Conservation (phyloP, 345 rosid species). For the Moringa oleifera region DNA sequence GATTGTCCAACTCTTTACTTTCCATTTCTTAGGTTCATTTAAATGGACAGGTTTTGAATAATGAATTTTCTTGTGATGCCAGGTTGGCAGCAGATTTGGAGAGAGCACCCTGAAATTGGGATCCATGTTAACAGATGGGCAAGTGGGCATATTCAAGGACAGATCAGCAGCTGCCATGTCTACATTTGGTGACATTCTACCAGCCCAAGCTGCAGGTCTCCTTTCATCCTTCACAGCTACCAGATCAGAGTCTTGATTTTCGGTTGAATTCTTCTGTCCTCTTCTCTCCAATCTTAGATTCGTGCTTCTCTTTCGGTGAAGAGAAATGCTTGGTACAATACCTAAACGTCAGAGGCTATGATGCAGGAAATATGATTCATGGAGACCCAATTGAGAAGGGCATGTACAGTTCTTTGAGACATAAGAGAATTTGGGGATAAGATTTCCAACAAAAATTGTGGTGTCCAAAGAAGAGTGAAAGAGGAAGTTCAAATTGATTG, state of each 20-base stretch:
- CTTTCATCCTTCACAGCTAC: constrained; percentile 89
- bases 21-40: constrained; percentile 2
- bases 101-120: constrained; percentile 96
- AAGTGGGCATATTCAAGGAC: constrained; percentile 95
- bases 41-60: background rate
- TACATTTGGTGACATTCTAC: constrained; percentile 92
- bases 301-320: background rate
- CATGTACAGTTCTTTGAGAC: background rate
- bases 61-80: constrained; percentile 17
- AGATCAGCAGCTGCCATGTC: constrained; percentile 96
- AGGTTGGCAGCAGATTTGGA: constrained; percentile 97
- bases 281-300: background rate
- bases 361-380: background rate
- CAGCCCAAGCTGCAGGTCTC: constrained; percentile 91
- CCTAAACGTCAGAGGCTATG: background rate
- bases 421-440: too few species aligned
- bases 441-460: too few species aligned
- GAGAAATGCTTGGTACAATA: background rate
- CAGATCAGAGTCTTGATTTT: constrained; percentile 48
- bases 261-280: background rate
- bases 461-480: too few species aligned
- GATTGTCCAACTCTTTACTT: background rate
- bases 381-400: background rate
- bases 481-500: too few species aligned
- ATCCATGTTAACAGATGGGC: constrained; percentile 89